phyloP scores from a whole-genome alignment of 139 green algal species.

The Yamagishiella unicocca region DNA sequence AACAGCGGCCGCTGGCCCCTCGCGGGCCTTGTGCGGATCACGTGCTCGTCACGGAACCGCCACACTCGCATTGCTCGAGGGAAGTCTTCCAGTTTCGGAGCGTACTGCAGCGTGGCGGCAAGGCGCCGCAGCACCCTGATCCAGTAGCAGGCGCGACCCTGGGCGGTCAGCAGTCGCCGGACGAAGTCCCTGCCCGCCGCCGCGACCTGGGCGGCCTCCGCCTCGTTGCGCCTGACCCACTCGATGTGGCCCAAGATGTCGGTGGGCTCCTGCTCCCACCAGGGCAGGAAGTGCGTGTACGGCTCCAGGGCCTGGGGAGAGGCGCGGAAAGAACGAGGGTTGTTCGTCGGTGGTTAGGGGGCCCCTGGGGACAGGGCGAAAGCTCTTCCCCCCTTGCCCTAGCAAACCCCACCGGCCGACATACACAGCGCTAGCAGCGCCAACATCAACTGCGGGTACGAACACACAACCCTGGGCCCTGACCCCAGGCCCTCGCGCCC shows the following conservation, averaged over 20 bases:
- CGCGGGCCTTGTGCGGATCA: neutral
- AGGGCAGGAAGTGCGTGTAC: slow-evolving; percentile 17
- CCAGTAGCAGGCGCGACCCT: slow-evolving; percentile 25
- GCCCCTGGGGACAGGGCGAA: too few relatives aligned
- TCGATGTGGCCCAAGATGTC: neutral
- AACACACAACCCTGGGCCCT: too few relatives aligned
- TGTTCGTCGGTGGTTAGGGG: too few relatives aligned
- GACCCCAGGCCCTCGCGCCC: too few relatives aligned
- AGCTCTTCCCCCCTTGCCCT: too few relatives aligned
- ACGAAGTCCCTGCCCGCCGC: neutral
- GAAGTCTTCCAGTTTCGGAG: neutral
- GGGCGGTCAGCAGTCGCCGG: neutral
- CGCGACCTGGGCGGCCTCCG: neutral
- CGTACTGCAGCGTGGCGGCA: neutral
- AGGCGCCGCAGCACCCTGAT: neutral
- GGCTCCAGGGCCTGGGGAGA: slow-evolving; percentile 16
- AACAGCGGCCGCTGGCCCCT: slow-evolving; percentile 8
- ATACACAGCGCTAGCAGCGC: too few relatives aligned
- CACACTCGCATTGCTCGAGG: neutral
- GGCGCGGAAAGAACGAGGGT: too few relatives aligned
- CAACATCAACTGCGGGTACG: too few relatives aligned
- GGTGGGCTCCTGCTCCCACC: neutral
- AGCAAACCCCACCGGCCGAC: too few relatives aligned
- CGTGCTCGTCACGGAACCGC: neutral
- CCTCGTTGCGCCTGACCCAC: neutral